A percentile compares a stretch with the other conserved stretches of the same genome.
These are phyloP conservation scores for Selaginella tamariscina DNA, from an alignment of 75 land plant genomes.

Conservation along the genomic window DNA sequence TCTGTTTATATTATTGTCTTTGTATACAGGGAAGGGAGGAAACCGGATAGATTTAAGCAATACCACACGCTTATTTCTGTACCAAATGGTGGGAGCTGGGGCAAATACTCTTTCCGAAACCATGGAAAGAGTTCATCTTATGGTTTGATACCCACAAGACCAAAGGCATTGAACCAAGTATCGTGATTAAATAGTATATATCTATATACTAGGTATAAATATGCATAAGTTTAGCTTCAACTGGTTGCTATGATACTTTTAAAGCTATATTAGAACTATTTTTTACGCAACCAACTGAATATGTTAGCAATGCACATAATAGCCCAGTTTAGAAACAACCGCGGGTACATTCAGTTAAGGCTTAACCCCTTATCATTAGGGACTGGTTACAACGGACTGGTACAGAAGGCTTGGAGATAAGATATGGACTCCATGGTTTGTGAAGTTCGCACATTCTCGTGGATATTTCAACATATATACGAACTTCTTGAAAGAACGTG, in stretches of 20 bases:
- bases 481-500: constrained; percentile 52
- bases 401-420: constrained; percentile 73
- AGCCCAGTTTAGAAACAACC: too few species aligned
- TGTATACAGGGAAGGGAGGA: constrained; percentile 14
- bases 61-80: constrained; percentile 55
- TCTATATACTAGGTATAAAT: too few species aligned
- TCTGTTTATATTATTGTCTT: background rate
- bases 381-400: constrained; percentile 93
- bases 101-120: constrained; percentile 89
- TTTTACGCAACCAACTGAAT: too few species aligned
- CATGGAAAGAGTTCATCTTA: constrained; percentile 88
- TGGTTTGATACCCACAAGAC: constrained; percentile 87
- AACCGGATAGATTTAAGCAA: constrained; percentile 30
- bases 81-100: constrained; percentile 96
- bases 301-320: too few species aligned
- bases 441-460: constrained; percentile 65
- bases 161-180: constrained; percentile 52
- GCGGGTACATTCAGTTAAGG: too few species aligned
- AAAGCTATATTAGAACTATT: too few species aligned
- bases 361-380: too few species aligned
- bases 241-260: too few species aligned
- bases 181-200: too few species aligned
- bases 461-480: constrained; percentile 90
- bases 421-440: constrained; percentile 99
- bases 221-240: too few species aligned